phyloP scores from a whole-genome alignment of 306 rosid species.

The Ziziphus jujuba region DNA sequence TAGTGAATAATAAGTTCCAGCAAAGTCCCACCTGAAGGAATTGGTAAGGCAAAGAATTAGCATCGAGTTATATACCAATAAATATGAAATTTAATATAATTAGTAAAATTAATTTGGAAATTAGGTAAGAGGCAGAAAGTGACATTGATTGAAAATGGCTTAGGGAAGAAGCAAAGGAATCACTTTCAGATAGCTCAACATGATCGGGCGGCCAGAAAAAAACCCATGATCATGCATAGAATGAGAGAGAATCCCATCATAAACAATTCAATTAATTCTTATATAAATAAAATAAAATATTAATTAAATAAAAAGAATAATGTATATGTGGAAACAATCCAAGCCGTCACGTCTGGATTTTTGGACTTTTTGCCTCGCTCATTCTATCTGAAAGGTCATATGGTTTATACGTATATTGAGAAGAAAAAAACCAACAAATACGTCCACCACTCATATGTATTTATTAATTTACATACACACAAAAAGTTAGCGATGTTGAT shows the following conservation, averaged over 20 bases:
- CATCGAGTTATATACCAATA: neutral
- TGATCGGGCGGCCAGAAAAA: slow-evolving; percentile 43
- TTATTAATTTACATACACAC: neutral
- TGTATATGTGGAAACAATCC: slow-evolving; percentile 53
- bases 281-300: neutral
- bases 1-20: slow-evolving; percentile 26
- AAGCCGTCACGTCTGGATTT: slow-evolving; percentile 39
- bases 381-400: slow-evolving; percentile 18
- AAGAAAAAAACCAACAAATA: slow-evolving; percentile 19
- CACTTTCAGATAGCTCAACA: slow-evolving; percentile 44
- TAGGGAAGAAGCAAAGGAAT: slow-evolving; percentile 79
- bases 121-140: slow-evolving; percentile 41
- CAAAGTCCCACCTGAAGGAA: slow-evolving; percentile 27
- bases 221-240: slow-evolving; percentile 31
- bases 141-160: slow-evolving; percentile 56
- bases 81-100: neutral
- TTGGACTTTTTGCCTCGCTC: slow-evolving; percentile 36
- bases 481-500: slow-evolving; percentile 62
- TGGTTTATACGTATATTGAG: neutral
- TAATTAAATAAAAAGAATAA: slow-evolving; percentile 42
- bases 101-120: slow-evolving; percentile 30
- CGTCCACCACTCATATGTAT: slow-evolving; percentile 24
- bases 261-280: neutral
- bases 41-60: slow-evolving; percentile 12
- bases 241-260: slow-evolving; percentile 36